phyloP scores from a whole-genome alignment of 179 eudicot genomes.

The Amaranthus tricolor region DNA sequence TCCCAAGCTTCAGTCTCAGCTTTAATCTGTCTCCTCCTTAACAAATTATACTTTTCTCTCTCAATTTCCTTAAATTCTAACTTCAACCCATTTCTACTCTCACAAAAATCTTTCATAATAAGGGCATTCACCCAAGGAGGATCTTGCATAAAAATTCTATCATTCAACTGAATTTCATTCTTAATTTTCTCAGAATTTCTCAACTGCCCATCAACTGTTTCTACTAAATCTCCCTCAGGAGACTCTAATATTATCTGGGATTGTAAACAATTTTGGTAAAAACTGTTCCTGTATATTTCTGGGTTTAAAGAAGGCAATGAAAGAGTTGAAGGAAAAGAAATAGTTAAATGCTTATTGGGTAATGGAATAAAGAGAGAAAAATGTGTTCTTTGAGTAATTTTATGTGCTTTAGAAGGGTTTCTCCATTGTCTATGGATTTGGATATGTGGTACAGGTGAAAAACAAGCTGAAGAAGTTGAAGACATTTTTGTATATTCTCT shows the following conservation, averaged over 20 bases:
- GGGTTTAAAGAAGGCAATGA: constrained; percentile 42
- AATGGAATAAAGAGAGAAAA: constrained; percentile 32
- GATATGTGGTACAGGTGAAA: constrained; percentile 54
- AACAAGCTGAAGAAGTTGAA: constrained; percentile 50
- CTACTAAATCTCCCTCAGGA: constrained; percentile 44
- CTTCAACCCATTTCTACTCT: constrained; percentile 33
- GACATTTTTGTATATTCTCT: constrained; percentile 36
- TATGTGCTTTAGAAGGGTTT: constrained; percentile 22
- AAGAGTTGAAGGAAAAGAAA: constrained; percentile 55
- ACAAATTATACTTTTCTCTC: constrained; percentile 51
- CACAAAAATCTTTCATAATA: constrained; percentile 42
- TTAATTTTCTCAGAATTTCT: constrained; percentile 34
- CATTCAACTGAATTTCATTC: constrained; percentile 28
- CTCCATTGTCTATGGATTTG: constrained; percentile 43
- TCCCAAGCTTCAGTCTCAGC: constrained; percentile 94
- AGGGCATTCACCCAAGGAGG: constrained; percentile 76
- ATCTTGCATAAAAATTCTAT: constrained; percentile 54
- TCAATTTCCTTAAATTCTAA: constrained; percentile 54
- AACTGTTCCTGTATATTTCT: constrained; percentile 18
- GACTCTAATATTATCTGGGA: constrained; percentile 54
- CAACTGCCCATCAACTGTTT: constrained; percentile 32
- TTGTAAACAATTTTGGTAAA: constrained; percentile 33
- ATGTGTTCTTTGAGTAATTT: constrained; percentile 27
- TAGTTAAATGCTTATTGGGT: constrained; percentile 26
- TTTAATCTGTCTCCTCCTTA: constrained; percentile 76